Evolutionary conservation across 2,329 filamentous ascomycete species (phyloP).

Genomic region (Gaeumannomyces tritici): DNA sequence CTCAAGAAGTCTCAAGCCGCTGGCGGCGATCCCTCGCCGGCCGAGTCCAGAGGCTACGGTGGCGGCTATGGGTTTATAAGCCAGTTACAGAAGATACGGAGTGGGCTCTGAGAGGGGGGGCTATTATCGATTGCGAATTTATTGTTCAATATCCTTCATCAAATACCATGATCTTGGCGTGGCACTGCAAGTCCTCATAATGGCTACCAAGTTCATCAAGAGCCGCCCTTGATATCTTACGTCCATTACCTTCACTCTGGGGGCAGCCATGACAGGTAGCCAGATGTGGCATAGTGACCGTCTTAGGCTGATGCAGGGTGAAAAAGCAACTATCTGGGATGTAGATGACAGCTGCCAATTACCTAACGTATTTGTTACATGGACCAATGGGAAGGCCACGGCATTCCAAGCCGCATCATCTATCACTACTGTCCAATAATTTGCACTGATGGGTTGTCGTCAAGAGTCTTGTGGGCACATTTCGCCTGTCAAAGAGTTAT

Average conservation of each 20-base stretch:
- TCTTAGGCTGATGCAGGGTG: neutral
- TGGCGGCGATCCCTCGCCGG: neutral
- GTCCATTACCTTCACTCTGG: neutral
- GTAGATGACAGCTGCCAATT: neutral
- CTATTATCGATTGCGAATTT: neutral
- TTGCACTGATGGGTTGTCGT: neutral
- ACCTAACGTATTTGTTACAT: neutral
- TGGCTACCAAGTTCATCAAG: neutral
- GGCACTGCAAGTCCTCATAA: neutral
- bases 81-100: conserved; percentile 51
- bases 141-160: neutral
- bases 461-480: neutral
- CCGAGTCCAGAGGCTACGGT: conserved; percentile 30
- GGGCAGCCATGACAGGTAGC: neutral
- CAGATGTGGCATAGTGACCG: neutral
- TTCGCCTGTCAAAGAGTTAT: neutral
- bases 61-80: conserved; percentile 52
- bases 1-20: neutral
- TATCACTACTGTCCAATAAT: no score
- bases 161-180: neutral
- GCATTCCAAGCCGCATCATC: neutral
- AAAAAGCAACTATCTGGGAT: neutral
- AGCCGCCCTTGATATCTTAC: no score
- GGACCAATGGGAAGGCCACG: neutral
- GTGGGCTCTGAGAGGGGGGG: conserved; percentile 30